These are phyloP conservation scores for Oxalis stricta DNA, from an alignment of 441 rosid genomes.

Conservation along the genomic window DNA sequence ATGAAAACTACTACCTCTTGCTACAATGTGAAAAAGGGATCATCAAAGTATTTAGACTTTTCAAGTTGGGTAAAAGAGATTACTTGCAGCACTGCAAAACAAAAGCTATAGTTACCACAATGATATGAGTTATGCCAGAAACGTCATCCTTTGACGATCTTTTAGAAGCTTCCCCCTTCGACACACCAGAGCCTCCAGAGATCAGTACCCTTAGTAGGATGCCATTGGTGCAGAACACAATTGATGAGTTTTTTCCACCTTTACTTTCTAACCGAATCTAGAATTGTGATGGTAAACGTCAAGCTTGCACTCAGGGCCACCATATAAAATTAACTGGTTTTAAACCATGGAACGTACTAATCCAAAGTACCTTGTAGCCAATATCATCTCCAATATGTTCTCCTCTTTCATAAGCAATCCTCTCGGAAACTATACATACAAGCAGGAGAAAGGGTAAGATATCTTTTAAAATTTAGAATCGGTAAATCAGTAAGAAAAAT, in stretches of 20 bases:
- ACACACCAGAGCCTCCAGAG: conserved; percentile 32
- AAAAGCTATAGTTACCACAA: conserved; percentile 59
- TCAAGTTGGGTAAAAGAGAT: neutral
- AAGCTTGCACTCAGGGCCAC: neutral
- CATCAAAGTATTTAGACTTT: neutral
- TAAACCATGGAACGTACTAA: neutral
- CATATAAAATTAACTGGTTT: neutral
- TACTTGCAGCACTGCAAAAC: neutral
- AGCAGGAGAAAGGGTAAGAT: conserved; percentile 9
- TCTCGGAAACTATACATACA: conserved; percentile 67
- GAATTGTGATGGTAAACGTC: neutral
- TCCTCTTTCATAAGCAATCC: conserved; percentile 87
- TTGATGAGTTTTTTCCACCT: conserved; percentile 80
- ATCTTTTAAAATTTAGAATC: neutral
- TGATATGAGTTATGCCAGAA: conserved; percentile 75
- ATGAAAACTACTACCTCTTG: neutral
- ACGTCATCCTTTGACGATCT: conserved; percentile 19
- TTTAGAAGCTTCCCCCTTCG: conserved; percentile 17
- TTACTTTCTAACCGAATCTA: conserved; percentile 87
- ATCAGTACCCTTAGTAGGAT: conserved; percentile 73
- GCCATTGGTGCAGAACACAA: conserved; percentile 96
- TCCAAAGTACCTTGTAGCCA: conserved; percentile 73
- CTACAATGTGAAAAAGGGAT: neutral
- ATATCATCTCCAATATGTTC: conserved; percentile 59
- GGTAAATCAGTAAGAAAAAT: neutral